Conservation (phyloP, 495 filamentous ascomycete species). For the Penicillium cosmopolitanum region DNA sequence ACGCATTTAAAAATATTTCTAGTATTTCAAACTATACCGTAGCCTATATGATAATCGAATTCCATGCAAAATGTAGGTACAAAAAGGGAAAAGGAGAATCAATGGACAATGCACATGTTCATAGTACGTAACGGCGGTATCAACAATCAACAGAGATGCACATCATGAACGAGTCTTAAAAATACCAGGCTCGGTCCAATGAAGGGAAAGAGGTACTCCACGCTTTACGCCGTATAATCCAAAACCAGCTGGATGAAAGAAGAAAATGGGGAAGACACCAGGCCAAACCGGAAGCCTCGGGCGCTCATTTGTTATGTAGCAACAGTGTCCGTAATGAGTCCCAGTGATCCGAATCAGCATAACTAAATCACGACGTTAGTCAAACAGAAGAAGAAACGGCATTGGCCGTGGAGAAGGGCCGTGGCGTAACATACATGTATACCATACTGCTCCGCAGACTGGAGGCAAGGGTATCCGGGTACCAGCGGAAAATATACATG, state of each 20-base stretch:
- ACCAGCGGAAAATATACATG: slow-evolving; percentile 94
- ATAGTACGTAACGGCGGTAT: slow-evolving; percentile 30
- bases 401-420: background rate
- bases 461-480: slow-evolving; percentile 85
- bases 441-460: slow-evolving; percentile 96
- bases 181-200: slow-evolving; percentile 1
- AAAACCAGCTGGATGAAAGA: slow-evolving; percentile 26
- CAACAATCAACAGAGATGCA: slow-evolving; percentile 15
- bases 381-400: background rate
- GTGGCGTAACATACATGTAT: slow-evolving; percentile 78
- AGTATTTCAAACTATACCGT: background rate
- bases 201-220: slow-evolving; percentile 22
- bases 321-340: slow-evolving; percentile 77
- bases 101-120: slow-evolving; percentile 17
- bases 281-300: slow-evolving; percentile 2
- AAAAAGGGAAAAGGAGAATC: background rate
- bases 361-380: slow-evolving; percentile 46
- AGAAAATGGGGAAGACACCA: slow-evolving; percentile 4
- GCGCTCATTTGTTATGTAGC: slow-evolving; percentile 77
- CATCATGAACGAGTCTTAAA: background rate
- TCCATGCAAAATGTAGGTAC: slow-evolving; percentile 8
- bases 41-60: slow-evolving; percentile 9
- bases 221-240: slow-evolving; percentile 39
- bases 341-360: slow-evolving; percentile 79
- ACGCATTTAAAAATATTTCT: no score